phyloP scores from a whole-genome alignment of 1,284 basidiomycete species.

The Malassezia furfur region DNA sequence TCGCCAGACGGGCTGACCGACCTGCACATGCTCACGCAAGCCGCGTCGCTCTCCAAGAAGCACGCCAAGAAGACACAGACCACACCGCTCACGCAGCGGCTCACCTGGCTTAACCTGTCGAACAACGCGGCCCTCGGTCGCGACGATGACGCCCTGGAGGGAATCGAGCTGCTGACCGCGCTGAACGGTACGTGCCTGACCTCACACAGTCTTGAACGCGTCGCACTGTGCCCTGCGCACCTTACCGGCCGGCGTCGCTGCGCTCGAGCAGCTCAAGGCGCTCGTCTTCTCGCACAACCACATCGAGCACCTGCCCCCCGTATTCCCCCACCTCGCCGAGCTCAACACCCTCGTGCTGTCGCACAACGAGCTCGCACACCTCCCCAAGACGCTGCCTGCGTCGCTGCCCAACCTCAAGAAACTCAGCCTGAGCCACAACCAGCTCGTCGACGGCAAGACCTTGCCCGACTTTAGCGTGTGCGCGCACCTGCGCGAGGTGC shows the following conservation, averaged over 20 bases:
- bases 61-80: conserved; percentile 2
- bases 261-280: conserved; percentile 29
- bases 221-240: conserved; percentile 27
- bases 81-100: conserved; percentile 12
- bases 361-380: conserved; percentile 26
- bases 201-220: conserved; percentile 23
- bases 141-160: conserved; percentile 7
- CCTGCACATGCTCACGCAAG: conserved; percentile 30
- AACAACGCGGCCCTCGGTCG: conserved; percentile 16
- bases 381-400: conserved; percentile 32
- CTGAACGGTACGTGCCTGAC: conserved; percentile 5
- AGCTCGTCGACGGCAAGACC: conserved; percentile 7
- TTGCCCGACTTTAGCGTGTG: conserved; percentile 41
- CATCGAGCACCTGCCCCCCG: conserved; percentile 16
- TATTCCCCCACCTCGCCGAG: conserved; percentile 36
- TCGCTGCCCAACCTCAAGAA: conserved; percentile 38
- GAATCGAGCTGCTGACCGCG: conserved; percentile 2
- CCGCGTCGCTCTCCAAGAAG: conserved; percentile 22
- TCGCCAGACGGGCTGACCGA: conserved; percentile 22
- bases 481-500: conserved; percentile 33
- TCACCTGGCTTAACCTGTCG: conserved; percentile 23
- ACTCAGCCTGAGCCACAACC: conserved; percentile 36
- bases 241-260: conserved; percentile 21
- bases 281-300: conserved; percentile 39
- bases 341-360: conserved; percentile 46